Evolutionary conservation across 1,139 yeast genomes (phyloP).

Genomic region (Magnusiomyces clavatus): DNA sequence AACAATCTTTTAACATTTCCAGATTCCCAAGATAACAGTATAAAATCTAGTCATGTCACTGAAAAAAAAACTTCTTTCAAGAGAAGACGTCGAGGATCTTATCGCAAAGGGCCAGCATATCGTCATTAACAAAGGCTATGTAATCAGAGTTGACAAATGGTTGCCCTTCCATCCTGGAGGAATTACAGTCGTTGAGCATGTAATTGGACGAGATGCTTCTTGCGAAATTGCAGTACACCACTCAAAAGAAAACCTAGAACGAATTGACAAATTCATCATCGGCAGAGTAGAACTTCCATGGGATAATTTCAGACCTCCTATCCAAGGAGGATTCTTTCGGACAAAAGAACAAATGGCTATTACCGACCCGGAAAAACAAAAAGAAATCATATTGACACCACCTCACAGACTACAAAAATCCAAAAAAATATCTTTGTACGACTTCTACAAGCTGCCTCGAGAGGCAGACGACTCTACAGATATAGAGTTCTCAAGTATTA

Average conservation of each 20-base stretch:
- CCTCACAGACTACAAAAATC: constrained; percentile 1
- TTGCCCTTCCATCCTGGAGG: constrained; percentile 80
- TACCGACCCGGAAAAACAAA: constrained; percentile 1
- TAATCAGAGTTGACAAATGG: constrained; percentile 65
- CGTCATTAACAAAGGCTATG: constrained; percentile 55
- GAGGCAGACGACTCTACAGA: constrained; percentile 1
- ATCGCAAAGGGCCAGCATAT: constrained; percentile 64
- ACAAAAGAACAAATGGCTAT: constrained; percentile 19
- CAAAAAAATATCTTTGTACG: background rate
- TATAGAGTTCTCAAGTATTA: background rate
- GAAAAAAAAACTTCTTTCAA: constrained; percentile 1
- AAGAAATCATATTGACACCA: background rate
- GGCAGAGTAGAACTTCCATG: constrained; percentile 59
- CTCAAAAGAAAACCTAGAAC: constrained; percentile 43
- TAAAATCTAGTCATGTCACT: background rate
- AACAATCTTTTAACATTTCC: too few species aligned
- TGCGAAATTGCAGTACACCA: constrained; percentile 86
- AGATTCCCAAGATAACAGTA: too few species aligned
- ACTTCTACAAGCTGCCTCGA: constrained; percentile 5
- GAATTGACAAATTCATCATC: constrained; percentile 42
- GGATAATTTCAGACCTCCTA: constrained; percentile 77
- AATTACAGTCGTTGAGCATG: constrained; percentile 70
- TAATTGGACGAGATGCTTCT: constrained; percentile 85
- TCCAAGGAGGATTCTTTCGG: constrained; percentile 66
- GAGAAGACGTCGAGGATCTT: constrained; percentile 38